Base-by-base conservation (phyloP, 2,329 filamentous ascomycete species). In the Clathrospora elynae region DNA sequence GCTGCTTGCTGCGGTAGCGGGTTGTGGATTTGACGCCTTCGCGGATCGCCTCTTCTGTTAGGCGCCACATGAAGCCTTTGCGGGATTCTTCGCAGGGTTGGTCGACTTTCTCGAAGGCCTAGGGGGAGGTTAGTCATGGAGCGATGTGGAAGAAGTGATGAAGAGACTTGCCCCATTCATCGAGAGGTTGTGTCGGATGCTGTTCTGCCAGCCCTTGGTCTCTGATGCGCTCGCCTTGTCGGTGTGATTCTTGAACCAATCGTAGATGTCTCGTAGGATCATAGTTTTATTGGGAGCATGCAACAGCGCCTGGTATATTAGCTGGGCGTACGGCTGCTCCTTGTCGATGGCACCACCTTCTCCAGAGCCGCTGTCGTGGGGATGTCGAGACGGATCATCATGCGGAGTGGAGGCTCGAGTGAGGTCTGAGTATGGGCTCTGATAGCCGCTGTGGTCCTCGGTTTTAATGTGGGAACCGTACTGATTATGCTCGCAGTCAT, bases 101-200 rank as follows among this genome's bases (percentile, higher is more conserved):
- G 34, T 76, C 65, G 22, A 75, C 74, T 66, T 81, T 80, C 52
- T 78, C 75, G 64, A 84, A 80, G 7, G 80, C 79, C 77, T 82
- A 40, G 14, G 10, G 9, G 6, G 22, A 17, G 18, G 23, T 66
- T 28, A 62, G 58, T 36, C 9, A 12, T 7, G 20, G 13, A 17
- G 4, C 7, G n/a, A 14, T 8, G 6, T 9, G 3, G 8, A 5
- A 14, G 9, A 10, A 8, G 16, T 44, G 20, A 33, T 50, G 42
- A 23, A 43, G 13, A 28, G 16, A 49, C 83, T 72, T 82, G 96
- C 92, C 48, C 80, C 79, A 60, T 97, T 97, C 91, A 97, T 96
- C 33, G 90, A 96, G 6, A 97, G 75, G 58, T 97, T 97, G 69
- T 97, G 92, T 2, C 92, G 83, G 53, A 97, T 95, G 66, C 89